phyloP scores from a whole-genome alignment of 441 rosid species.

The Eutrema salsugineum region DNA sequence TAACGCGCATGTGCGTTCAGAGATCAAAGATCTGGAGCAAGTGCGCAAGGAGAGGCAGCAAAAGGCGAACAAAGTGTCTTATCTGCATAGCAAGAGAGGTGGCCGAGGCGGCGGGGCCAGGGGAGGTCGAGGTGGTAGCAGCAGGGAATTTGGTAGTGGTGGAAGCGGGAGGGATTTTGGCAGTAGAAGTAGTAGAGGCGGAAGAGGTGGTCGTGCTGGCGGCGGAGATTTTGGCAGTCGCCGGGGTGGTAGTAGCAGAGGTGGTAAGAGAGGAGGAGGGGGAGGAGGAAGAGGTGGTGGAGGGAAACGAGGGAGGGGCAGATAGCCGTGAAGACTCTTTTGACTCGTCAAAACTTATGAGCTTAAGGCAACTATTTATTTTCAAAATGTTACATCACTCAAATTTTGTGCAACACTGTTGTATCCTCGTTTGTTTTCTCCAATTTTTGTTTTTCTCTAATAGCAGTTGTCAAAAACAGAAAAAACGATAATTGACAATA shows the following conservation, averaged over 20 bases:
- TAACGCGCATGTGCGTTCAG: conserved; percentile 77
- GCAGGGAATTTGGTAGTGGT: not conserved
- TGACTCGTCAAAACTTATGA: not conserved
- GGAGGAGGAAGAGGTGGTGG: conserved; percentile 30
- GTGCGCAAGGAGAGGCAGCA: conserved; percentile 87
- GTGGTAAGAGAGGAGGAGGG: conserved; percentile 24
- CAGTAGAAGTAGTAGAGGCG: conserved; percentile 8
- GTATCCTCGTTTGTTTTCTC: not conserved
- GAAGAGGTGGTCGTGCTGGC: conserved; percentile 17
- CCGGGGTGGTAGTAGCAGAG: conserved; percentile 14
- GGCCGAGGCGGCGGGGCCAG: conserved; percentile 11
- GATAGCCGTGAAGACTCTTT: conserved; percentile 1
- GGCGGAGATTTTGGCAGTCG: conserved; percentile 1
- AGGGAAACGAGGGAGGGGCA: conserved; percentile 26
- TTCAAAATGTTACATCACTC: not conserved
- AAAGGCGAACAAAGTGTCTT: conserved; percentile 56
- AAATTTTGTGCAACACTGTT: conserved; percentile 8
- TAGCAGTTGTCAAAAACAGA: not conserved
- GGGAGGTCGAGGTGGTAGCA: conserved; percentile 12
- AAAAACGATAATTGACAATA: not conserved
- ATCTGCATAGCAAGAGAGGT: conserved; percentile 56
- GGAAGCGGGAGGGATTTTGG: conserved; percentile 9
- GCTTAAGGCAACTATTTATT: not conserved
- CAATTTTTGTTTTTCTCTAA: not conserved
- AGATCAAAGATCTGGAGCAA: conserved; percentile 82